Base-by-base conservation (phyloP, 306 rosid species). In the Pyrus bretschneideri region DNA sequence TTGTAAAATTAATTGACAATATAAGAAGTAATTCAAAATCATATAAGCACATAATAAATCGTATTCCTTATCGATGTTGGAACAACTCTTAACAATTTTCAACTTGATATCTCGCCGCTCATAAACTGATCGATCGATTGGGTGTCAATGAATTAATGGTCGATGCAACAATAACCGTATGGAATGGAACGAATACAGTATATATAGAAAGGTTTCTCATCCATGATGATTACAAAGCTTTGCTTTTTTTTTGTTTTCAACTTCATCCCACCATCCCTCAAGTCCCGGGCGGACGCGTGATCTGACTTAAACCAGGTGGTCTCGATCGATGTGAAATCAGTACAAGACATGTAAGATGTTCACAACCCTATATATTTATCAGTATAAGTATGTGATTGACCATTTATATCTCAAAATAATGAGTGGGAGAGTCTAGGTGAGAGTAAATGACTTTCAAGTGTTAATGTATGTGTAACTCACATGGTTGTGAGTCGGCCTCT, bases 371-470 rank as follows among this genome's bases (percentile, higher is more conserved):
- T 57, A n/a, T 15, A 13, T 51, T 11, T 42, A 42, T 42, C 3
- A 42, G 11, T 2, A 3, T 42, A 9, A 0, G 0, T 49, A 42
- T 42, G 12, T 49, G 21, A 49, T 49, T 49, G 55, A 49, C 2
- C 55, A 49, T 0, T 4, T 14, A 49, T 44, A 44, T 44, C 0
- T 51, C 18, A 4, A 1, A 51, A 51, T 15, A 51, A 15, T 51
- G 55, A 51, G 55, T 5, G 55, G 3, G 0, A 5, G 21, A 51
- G 21, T 51, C 1, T 18, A 49, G 5, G 8, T 2, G 1, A 2
- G 0, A 17, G 54, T 49, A 17, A 6, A 49, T 17, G 0, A 15
- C 3, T 15, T 2, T 49, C 19, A 5, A 0, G 1, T 3, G 2
- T 2, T 49, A 49, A 14, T 49, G 9, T 3, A 49, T 49, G 55